phyloP scores from a whole-genome alignment of 192 early-diverging fungal genomes.

The Glomus cerebriforme region DNA sequence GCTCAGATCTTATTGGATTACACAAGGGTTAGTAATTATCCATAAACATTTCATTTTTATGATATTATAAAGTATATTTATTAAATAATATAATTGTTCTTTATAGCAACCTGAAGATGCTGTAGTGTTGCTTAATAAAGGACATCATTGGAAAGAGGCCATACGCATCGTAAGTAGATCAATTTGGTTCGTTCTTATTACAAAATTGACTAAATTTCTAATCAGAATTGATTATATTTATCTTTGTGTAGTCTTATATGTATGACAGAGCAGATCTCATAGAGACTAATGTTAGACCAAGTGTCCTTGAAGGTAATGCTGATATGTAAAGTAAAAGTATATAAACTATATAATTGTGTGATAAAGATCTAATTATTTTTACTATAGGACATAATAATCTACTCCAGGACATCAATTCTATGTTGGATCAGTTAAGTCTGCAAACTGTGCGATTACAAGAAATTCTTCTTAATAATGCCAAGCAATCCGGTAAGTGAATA shows the following conservation, averaged over 20 bases:
- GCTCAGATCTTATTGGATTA: constrained; percentile 75
- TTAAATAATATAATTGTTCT: constrained; percentile 26
- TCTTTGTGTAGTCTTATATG: constrained; percentile 47
- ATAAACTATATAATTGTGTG: constrained; percentile 8
- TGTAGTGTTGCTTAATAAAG: constrained; percentile 67
- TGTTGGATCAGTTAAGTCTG: constrained; percentile 64
- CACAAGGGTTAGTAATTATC: constrained; percentile 37
- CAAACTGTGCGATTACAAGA: constrained; percentile 60
- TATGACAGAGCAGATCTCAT: constrained; percentile 69
- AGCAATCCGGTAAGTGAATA: background rate
- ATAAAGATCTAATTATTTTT: background rate
- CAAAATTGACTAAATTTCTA: background rate
- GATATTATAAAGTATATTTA: background rate
- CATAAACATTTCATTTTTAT: too few relatives aligned
- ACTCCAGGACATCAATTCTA: constrained; percentile 66
- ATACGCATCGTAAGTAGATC: constrained; percentile 53
- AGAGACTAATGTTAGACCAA: constrained; percentile 74
- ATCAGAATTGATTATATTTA: background rate
- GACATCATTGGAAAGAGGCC: constrained; percentile 78
- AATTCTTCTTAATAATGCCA: constrained; percentile 39
- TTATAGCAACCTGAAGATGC: constrained; percentile 68
- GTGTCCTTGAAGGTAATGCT: constrained; percentile 50
- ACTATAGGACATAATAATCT: constrained; percentile 49
- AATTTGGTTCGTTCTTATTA: background rate
- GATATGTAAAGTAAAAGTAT: constrained; percentile 35